Evolutionary conservation across 495 filamentous ascomycete species (phyloP), one percentile per base, ranked within the genome.

Genomic region (Aspergillus leporis): DNA sequence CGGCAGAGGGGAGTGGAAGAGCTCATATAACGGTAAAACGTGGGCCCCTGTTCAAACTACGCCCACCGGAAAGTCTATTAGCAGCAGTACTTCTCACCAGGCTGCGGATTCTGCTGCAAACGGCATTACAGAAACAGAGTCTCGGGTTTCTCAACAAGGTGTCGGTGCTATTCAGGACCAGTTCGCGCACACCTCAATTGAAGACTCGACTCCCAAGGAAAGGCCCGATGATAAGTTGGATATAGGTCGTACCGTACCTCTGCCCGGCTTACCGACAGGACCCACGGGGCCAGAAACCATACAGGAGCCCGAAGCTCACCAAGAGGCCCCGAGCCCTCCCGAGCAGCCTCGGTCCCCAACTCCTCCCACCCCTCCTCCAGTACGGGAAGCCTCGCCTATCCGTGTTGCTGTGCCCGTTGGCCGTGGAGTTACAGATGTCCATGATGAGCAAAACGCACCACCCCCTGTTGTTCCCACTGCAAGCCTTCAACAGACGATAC

Each of bases 321-420:
- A 69, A 48, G 45, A 75, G 51, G 67, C 82, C 59, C 80, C 81
- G 46, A 71, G 70, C 61, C 82, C 85, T 16, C 85, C 90, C n/a
- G 82, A 82, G 18, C 77, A 73, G 22, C 78, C 79, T 23, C 80
- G 84, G 30, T 86, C 84, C 50, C 86, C 87, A 36, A 85, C 81
- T 32, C 87, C 87, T 41, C 76, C 80, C 16, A 79, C 82, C 12
- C 83, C 84, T 65, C 69, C 76, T 65, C 69, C 76, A 43, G 69
- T 80, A 55, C 75, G 82, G 62, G 69, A 84, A 61, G 60, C 73
- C 55, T 93, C 92, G 3, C 94, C 95, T 12, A 87, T 96, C 59
- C 88, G 90, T 41, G 81, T 98, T 63, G 92, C 92, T 19, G 87
- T 95, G 76, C 95, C 94, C 1, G 89, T 98, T 59, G 79, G 85